A percentile compares a stretch with the other conserved stretches of the same genome.
These are phyloP conservation scores for Salvia sclarea DNA, from an alignment of 305 asterid genomes.

Conservation along the genomic window DNA sequence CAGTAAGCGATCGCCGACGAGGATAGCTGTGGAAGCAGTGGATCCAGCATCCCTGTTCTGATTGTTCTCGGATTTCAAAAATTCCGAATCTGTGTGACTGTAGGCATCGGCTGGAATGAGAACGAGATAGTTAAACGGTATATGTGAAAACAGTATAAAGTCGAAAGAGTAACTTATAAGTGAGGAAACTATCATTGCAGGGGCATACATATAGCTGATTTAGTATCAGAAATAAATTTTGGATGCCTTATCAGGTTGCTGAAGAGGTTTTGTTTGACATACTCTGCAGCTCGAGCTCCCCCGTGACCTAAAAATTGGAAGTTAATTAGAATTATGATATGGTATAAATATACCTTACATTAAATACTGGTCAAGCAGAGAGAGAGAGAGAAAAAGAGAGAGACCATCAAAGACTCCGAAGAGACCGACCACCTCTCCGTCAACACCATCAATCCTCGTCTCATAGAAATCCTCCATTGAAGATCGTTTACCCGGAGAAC, in stretches of 20 bases:
- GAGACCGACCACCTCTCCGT: constrained; percentile 92
- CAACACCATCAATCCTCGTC: constrained; percentile 96
- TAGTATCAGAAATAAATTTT: constrained; percentile 77
- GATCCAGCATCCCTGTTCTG: constrained; percentile 90
- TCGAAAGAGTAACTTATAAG: background rate
- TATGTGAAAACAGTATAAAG: background rate
- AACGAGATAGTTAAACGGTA: constrained; percentile 11
- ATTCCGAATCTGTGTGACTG: constrained; percentile 77
- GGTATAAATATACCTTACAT: background rate
- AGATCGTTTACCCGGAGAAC: constrained; percentile 93
- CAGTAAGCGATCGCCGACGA: constrained; percentile 76
- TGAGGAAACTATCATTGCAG: background rate
- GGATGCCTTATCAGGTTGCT: constrained; percentile 84
- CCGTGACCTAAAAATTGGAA: constrained; percentile 63
- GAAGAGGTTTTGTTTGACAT: constrained; percentile 79
- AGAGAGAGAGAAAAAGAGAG: constrained; percentile 36
- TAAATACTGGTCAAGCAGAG: background rate
- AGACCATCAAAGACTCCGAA: constrained; percentile 91
- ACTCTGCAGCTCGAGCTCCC: constrained; percentile 90
- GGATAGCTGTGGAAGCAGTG: constrained; percentile 89
- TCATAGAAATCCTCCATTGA: constrained; percentile 99
- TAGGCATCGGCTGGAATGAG: constrained; percentile 72
- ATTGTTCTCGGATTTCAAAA: constrained; percentile 72
- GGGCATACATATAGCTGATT: constrained; percentile 68
- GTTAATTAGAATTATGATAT: background rate